These are phyloP conservation scores for Cryptococcus sp. DNA, from an alignment of 1,284 basidiomycete species.

Conservation along the genomic window DNA sequence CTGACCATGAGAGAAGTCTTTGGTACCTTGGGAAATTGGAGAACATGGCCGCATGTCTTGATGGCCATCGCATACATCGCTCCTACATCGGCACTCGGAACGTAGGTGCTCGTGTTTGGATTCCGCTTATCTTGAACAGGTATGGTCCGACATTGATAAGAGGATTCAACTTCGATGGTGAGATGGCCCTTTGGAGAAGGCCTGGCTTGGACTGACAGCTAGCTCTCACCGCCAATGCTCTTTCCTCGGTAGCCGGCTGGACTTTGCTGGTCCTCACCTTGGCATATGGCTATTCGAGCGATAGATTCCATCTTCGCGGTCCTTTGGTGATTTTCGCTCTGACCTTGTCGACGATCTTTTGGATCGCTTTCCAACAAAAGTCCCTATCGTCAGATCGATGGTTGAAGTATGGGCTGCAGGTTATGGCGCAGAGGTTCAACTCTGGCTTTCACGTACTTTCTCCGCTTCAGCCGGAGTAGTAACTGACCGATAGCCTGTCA, in stretches of 20 bases:
- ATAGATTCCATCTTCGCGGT: slow-evolving; percentile 13
- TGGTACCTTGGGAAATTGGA: slow-evolving; percentile 22
- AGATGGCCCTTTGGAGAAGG: background rate
- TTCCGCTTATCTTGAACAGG: slow-evolving; percentile 1
- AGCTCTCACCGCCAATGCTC: slow-evolving; percentile 26
- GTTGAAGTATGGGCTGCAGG: slow-evolving; percentile 24
- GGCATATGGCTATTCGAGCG: slow-evolving; percentile 9
- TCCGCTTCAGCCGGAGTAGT: background rate
- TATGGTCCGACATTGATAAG: slow-evolving; percentile 28
- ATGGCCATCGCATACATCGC: slow-evolving; percentile 26
- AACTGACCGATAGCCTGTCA: slow-evolving; percentile 20
- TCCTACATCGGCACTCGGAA: slow-evolving; percentile 14
- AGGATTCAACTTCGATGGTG: slow-evolving; percentile 30
- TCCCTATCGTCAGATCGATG: slow-evolving; percentile 18
- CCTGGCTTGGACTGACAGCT: background rate
- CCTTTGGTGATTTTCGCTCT: slow-evolving; percentile 14
- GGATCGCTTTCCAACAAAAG: slow-evolving; percentile 27
- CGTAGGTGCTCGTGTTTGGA: slow-evolving; percentile 6
- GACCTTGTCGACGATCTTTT: slow-evolving; percentile 12
- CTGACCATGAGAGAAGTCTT: slow-evolving; percentile 18
- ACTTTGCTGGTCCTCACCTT: slow-evolving; percentile 6
- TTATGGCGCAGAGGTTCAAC: slow-evolving; percentile 16
- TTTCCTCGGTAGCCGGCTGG: slow-evolving; percentile 30
- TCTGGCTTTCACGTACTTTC: slow-evolving; percentile 14
- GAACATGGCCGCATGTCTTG: slow-evolving; percentile 33